Percentiles rank a stretch among this genome's conserved stretches.
Evolutionary conservation across 352 stramenopile species (phyloP).

Genomic region (Pilasporangium apinafurcum): DNA sequence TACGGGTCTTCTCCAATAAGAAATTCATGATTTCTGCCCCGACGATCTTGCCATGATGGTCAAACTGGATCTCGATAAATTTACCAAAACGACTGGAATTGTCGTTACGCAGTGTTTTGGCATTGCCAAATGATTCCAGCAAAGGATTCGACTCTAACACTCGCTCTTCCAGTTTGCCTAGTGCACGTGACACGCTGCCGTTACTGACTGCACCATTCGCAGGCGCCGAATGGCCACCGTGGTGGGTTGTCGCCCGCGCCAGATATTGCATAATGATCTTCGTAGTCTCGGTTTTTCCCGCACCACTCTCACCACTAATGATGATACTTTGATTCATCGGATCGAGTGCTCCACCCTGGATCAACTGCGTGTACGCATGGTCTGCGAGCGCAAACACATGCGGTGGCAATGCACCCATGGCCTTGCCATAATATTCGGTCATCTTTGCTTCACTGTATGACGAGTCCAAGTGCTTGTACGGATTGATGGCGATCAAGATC

Average conservation of each 20-base stretch:
- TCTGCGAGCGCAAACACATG: constrained; percentile 90
- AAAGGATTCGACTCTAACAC: constrained; percentile 87
- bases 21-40: constrained; percentile 90
- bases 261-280: constrained; percentile 92
- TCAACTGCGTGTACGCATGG: constrained; percentile 86
- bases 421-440: constrained; percentile 86
- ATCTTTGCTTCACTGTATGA: constrained; percentile 76
- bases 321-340: constrained; percentile 90
- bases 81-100: constrained; percentile 97
- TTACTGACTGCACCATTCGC: constrained; percentile 57
- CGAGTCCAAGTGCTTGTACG: constrained; percentile 75
- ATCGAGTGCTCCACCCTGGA: constrained; percentile 72
- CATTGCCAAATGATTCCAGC: constrained; percentile 88
- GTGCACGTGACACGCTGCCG: constrained; percentile 82
- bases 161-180: constrained; percentile 81
- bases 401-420: constrained; percentile 72
- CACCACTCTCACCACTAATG: constrained; percentile 89
- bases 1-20: constrained; percentile 87
- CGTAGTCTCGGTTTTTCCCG: constrained; percentile 88
- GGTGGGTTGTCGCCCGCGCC: constrained; percentile 69
- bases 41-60: constrained; percentile 88
- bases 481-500: constrained; percentile 91
- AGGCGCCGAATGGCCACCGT: constrained; percentile 42
- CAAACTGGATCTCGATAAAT: constrained; percentile 97
- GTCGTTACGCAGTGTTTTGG: constrained; percentile 95